These are phyloP conservation scores for Kwoniella sp. DNA, from an alignment of 768 basidiomycete genomes.

Conservation along the genomic window DNA sequence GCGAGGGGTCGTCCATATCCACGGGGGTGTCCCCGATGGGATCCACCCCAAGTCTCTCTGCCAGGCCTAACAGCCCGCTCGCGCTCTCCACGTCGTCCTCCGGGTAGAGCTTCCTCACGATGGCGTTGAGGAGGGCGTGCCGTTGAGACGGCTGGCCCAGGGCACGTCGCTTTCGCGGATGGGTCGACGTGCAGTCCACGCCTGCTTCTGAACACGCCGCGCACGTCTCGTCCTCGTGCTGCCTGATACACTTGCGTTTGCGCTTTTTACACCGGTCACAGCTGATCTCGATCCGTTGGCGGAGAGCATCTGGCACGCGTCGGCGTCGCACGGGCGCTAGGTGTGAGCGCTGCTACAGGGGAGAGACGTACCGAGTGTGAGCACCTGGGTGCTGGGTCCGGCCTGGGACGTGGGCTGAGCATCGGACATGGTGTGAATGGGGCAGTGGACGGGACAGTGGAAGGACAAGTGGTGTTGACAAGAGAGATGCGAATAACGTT, in stretches of 20 bases:
- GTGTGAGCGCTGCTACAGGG: neutral
- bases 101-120: neutral
- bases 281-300: neutral
- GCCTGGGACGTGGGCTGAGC: neutral
- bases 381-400: neutral
- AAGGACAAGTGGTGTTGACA: neutral
- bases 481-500: too few species aligned
- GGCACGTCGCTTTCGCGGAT: neutral
- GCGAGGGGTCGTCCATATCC: neutral
- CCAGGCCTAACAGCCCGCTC: neutral
- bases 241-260: neutral
- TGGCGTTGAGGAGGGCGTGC: neutral
- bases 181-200: neutral
- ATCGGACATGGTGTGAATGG: neutral
- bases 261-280: conserved; percentile 1
- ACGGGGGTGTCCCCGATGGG: neutral
- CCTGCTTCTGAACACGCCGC: neutral
- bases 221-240: neutral
- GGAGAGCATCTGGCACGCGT: neutral
- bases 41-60: neutral
- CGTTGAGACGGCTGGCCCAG: neutral
- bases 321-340: neutral
- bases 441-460: neutral
- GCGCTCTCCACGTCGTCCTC: neutral
- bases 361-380: neutral